Conservation (phyloP, 1,284 basidiomycete species). For the Mycena sp. region DNA sequence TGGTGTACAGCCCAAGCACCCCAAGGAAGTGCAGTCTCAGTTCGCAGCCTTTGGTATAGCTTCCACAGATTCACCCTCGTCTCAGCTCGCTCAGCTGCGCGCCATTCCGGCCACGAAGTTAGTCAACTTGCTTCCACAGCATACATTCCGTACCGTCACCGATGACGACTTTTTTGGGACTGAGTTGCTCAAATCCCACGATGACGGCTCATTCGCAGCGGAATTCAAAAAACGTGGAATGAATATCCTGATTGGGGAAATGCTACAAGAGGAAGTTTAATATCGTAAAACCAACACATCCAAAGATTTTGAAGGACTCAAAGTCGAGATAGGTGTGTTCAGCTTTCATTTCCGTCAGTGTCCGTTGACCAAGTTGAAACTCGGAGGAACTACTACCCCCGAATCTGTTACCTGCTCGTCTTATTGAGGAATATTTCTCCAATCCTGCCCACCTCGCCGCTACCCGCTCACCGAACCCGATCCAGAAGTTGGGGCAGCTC, state of each 20-base stretch:
- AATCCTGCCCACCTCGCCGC: background rate
- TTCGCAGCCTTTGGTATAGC: background rate
- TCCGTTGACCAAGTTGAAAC: too few relatives aligned
- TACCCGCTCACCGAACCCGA: too few relatives aligned
- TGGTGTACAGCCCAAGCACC: too few relatives aligned
- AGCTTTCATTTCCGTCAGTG: too few relatives aligned
- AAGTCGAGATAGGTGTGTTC: too few relatives aligned
- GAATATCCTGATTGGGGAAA: background rate
- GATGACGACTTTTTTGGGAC: too few relatives aligned
- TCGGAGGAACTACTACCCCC: background rate
- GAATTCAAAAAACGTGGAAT: background rate
- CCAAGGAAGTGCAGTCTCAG: background rate
- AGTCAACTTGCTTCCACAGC: too few relatives aligned
- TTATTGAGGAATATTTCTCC: background rate
- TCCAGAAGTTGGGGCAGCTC: too few relatives aligned
- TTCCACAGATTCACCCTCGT: background rate
- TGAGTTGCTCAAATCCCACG: background rate
- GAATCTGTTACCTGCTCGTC: background rate
- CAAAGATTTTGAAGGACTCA: too few relatives aligned
- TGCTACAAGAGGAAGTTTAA: background rate
- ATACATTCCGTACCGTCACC: too few relatives aligned
- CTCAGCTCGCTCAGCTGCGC: background rate
- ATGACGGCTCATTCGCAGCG: background rate
- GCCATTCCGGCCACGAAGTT: background rate
- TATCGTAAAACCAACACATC: too few relatives aligned